Evolutionary conservation across 306 rosid genomes (phyloP).

Genomic region (Trichosanthes cucumerina): DNA sequence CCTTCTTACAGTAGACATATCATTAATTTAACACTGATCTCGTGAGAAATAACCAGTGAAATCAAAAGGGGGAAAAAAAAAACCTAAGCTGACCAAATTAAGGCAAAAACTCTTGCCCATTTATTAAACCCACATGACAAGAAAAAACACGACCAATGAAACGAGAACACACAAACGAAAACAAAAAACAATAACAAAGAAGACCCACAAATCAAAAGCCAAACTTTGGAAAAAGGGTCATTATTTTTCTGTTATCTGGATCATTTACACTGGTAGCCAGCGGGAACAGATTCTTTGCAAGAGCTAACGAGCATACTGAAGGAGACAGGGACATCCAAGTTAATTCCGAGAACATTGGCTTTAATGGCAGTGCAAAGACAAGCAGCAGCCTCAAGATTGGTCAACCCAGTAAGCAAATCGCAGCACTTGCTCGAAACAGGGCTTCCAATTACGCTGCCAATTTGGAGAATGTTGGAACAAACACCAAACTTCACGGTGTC

Average conservation of each 20-base stretch:
- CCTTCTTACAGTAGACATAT: not conserved
- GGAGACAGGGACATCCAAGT: slow-evolving; percentile 49
- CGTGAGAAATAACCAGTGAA: not conserved
- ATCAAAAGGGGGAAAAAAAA: not conserved
- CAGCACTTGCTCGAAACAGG: slow-evolving; percentile 56
- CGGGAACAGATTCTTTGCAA: slow-evolving; percentile 61
- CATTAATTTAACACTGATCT: not conserved
- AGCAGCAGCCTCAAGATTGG: slow-evolving; percentile 55
- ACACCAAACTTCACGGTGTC: slow-evolving; percentile 59
- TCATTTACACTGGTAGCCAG: slow-evolving; percentile 48
- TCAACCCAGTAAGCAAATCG: slow-evolving; percentile 47
- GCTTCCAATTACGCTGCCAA: slow-evolving; percentile 29
- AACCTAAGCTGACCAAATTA: not conserved
- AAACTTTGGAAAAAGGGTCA: not conserved
- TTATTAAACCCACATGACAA: not conserved
- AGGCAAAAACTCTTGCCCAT: not conserved
- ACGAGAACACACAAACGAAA: too few relatives aligned
- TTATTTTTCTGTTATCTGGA: too few relatives aligned
- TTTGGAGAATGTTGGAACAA: slow-evolving; percentile 47
- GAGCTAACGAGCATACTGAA: slow-evolving; percentile 56
- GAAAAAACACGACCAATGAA: too few relatives aligned
- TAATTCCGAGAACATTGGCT: slow-evolving; percentile 59
- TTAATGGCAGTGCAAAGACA: slow-evolving; percentile 80
- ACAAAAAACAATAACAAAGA: not conserved
- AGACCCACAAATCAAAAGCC: not conserved